A percentile compares a stretch with the other conserved stretches of the same genome.
These are phyloP conservation scores for Alternaria sp. DNA, from an alignment of 2,329 filamentous ascomycete genomes.

Conservation along the genomic window DNA sequence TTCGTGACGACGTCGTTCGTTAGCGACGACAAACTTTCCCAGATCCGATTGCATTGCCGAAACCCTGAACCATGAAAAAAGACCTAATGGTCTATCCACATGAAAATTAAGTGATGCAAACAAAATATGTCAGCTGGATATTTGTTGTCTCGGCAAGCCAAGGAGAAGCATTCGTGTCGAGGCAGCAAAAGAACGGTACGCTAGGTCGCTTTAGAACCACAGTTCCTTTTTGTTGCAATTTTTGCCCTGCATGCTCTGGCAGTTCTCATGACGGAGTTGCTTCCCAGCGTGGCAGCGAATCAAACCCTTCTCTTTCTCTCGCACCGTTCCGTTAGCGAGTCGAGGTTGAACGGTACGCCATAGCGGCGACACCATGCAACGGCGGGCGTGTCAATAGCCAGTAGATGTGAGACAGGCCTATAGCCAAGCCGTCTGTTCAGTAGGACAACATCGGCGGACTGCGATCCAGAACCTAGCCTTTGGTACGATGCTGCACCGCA, in stretches of 20 bases:
- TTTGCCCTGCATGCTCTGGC: conserved; percentile 10
- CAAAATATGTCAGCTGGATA: conserved; percentile 1
- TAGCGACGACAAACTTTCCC: not conserved
- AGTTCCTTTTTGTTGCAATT: not conserved
- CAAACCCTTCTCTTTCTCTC: conserved; percentile 2
- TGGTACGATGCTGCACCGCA: conserved; percentile 4
- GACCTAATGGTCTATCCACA: not conserved
- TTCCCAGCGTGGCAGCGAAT: conserved; percentile 5
- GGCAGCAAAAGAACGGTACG: not conserved
- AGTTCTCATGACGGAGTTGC: conserved; percentile 7
- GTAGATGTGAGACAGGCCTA: not conserved
- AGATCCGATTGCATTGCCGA: not conserved
- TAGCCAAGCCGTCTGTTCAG: not conserved
- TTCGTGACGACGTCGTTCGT: not conserved
- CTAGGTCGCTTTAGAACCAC: not conserved
- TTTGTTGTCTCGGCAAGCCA: not conserved
- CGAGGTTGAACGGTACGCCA: conserved; percentile 5
- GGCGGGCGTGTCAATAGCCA: not conserved
- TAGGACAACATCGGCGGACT: conserved; percentile 3
- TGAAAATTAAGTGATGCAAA: not conserved
- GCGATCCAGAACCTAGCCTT: conserved; percentile 1
- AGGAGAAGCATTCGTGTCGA: conserved; percentile 2
- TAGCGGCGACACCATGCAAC: conserved; percentile 4
- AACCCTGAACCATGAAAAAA: conserved; percentile 6
- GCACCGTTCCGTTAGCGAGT: conserved; percentile 15